Base-by-base conservation (phyloP, 495 filamentous ascomycete species). In the Chaetomium fimeti region DNA sequence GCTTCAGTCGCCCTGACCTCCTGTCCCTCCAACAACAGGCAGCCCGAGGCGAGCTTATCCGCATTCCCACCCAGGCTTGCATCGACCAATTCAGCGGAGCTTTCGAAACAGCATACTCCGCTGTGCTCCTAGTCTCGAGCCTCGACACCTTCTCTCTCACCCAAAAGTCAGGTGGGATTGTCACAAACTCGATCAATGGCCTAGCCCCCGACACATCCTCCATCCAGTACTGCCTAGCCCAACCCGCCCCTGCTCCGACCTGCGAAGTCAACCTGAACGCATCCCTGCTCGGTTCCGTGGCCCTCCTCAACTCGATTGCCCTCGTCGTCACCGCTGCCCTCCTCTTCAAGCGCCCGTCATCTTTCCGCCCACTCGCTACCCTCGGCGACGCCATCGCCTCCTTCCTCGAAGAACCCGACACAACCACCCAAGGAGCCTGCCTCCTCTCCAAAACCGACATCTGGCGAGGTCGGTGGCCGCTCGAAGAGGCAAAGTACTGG, bases 351-450 rank as follows among this genome's bases (percentile, higher is more conserved):
- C 73, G 69, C 22, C 43, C 62, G 8, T 63, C 63, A 16, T 62
- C 69, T 28, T 76, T 77, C 67, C 66, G 70, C 20, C 79, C 78
- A 11, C 74, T 82, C 25, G 75, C 69, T 8, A 81, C 78, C 4
- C 71, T 81, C 24, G 78, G 79, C 63, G 79, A 82, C 53, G 72
- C 79, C 36, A 75, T 82, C 62, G 63, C 69, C 55, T 81, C 78
- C n/a, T 82, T 80, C 62, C 76, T 82, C 52, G 68, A 63, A 16
- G 65, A 76, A 7, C 77, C 80, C 0, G 77, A 81, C 57, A 61
- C 69, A 2, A 70, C 69, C 11, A 79, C 79, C 2, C 69, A 63
- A 18, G 70, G 69, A 22, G 63, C 69, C 20, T 80, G 72, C 42
- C 73, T 82, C 22, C 68, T 82, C 22, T 72, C 74, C 24, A 80